Conservation (phyloP, 495 filamentous ascomycete species). For the Hypoxylon perforatum region DNA sequence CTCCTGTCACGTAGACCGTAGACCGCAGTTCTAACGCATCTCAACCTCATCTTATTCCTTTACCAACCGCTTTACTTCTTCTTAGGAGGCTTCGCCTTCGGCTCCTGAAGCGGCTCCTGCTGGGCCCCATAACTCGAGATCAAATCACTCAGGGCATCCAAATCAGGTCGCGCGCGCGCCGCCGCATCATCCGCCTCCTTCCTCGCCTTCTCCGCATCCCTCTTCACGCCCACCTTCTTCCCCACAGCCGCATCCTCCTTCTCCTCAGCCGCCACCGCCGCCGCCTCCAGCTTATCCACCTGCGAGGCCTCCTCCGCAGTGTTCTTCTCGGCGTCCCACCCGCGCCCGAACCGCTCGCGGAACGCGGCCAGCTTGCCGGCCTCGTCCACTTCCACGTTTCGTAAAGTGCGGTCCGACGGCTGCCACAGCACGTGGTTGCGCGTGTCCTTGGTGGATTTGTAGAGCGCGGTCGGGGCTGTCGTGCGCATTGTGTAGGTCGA, state of each 20-base stretch:
- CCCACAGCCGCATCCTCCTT: conserved; percentile 40
- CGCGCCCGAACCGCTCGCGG: conserved; percentile 81
- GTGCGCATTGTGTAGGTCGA: conserved; percentile 88
- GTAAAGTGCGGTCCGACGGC: conserved; percentile 77
- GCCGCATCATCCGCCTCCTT: conserved; percentile 7
- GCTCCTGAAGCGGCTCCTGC: conserved; percentile 35
- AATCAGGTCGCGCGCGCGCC: not conserved
- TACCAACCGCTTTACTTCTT: conserved; percentile 33
- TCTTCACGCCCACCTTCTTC: conserved; percentile 46
- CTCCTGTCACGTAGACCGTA: not conserved
- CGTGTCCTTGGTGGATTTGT: conserved; percentile 82
- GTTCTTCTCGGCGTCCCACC: conserved; percentile 74
- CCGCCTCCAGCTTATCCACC: conserved; percentile 34
- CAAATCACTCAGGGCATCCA: conserved; percentile 74
- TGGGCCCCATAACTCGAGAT: conserved; percentile 70
- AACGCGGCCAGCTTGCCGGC: conserved; percentile 90
- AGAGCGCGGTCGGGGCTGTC: conserved; percentile 81
- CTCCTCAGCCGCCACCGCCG: conserved; percentile 34
- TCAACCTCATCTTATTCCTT: not conserved
- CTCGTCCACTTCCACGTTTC: conserved; percentile 94
- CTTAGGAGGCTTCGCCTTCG: not conserved
- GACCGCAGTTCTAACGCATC: not conserved
- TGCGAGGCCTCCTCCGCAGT: conserved; percentile 40
- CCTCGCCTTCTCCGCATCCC: conserved; percentile 46
- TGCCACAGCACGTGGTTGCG: conserved; percentile 93